phyloP scores from a whole-genome alignment of 2,329 filamentous ascomycete genomes.

The Chaetomiaceae sp. region DNA sequence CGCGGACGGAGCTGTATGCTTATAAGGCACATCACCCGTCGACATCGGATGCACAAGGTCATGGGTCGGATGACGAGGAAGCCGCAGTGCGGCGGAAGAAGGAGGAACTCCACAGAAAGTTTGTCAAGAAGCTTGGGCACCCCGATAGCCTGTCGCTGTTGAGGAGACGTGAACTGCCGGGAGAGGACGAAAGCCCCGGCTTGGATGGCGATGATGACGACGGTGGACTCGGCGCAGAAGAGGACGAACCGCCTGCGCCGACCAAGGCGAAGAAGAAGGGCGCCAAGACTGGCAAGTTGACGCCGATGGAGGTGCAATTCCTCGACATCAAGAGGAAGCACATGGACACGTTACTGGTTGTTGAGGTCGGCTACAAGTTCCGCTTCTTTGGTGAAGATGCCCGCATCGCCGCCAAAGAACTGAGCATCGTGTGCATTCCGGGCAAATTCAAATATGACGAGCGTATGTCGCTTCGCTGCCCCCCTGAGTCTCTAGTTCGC shows the following conservation, averaged over 20 bases:
- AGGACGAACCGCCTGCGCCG: constrained; percentile 45
- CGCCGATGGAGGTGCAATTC: constrained; percentile 89
- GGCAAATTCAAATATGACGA: constrained; percentile 94
- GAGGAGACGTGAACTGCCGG: constrained; percentile 51
- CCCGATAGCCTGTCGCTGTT: constrained; percentile 72
- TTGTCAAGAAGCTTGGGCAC: constrained; percentile 83
- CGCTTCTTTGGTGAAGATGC: constrained; percentile 96
- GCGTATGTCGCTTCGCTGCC: constrained; percentile 42
- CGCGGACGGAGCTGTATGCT: constrained; percentile 47
- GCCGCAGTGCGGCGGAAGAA: constrained; percentile 50
- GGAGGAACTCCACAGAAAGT: constrained; percentile 70
- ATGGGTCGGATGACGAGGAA: constrained; percentile 36
- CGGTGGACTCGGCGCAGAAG: constrained; percentile 51
- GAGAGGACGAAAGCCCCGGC: constrained; percentile 46
- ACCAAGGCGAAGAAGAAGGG: constrained; percentile 60
- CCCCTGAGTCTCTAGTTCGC: not conserved
- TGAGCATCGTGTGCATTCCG: constrained; percentile 94
- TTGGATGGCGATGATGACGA: constrained; percentile 50
- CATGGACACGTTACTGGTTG: constrained; percentile 80
- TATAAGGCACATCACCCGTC: constrained; percentile 40
- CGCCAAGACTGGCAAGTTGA: constrained; percentile 69
- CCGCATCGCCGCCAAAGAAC: constrained; percentile 75
- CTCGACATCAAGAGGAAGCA: constrained; percentile 90
- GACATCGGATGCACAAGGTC: constrained; percentile 30
- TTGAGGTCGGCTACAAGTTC: constrained; percentile 98